Percentiles rank a stretch among this genome's conserved stretches.
Evolutionary conservation across 495 filamentous ascomycete genomes (phyloP).

Genomic region (Neurospora sp.): DNA sequence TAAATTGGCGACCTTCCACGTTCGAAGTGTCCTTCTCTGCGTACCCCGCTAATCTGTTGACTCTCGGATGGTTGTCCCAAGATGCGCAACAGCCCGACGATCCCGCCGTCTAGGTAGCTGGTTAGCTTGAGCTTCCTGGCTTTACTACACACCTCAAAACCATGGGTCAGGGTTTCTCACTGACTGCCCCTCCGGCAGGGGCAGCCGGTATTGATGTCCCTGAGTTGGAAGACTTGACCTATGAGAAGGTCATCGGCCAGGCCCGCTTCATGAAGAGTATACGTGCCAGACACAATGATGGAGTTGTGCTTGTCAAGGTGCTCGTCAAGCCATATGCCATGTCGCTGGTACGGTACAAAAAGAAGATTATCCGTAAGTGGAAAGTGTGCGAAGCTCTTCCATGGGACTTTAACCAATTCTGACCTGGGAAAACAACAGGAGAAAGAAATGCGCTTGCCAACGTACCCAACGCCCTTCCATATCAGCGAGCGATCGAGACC

Average conservation of each 20-base stretch:
- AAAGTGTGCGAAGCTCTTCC: background rate
- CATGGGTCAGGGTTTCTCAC: constrained; percentile 97
- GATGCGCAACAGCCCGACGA: constrained; percentile 6
- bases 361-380: constrained; percentile 58
- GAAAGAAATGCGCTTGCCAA: constrained; percentile 71
- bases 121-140: background rate
- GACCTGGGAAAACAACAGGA: constrained; percentile 36
- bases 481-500: constrained; percentile 84
- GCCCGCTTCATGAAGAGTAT: constrained; percentile 98
- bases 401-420: constrained; percentile 2
- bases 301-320: constrained; percentile 84
- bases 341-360: constrained; percentile 66
- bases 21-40: background rate
- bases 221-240: constrained; percentile 77
- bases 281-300: constrained; percentile 78
- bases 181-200: constrained; percentile 79
- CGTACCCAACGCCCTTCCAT: constrained; percentile 83
- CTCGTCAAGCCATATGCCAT: constrained; percentile 84
- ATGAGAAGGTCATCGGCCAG: constrained; percentile 86
- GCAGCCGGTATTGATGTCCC: constrained; percentile 87
- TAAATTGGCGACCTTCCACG: background rate
- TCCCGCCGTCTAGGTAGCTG: constrained; percentile 10
- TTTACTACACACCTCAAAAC: constrained; percentile 13
- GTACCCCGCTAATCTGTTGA: background rate
- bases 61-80: constrained; percentile 3